Evolutionary conservation across 495 filamentous ascomycete genomes (phyloP).

Genomic region (Choiromyces venosus): DNA sequence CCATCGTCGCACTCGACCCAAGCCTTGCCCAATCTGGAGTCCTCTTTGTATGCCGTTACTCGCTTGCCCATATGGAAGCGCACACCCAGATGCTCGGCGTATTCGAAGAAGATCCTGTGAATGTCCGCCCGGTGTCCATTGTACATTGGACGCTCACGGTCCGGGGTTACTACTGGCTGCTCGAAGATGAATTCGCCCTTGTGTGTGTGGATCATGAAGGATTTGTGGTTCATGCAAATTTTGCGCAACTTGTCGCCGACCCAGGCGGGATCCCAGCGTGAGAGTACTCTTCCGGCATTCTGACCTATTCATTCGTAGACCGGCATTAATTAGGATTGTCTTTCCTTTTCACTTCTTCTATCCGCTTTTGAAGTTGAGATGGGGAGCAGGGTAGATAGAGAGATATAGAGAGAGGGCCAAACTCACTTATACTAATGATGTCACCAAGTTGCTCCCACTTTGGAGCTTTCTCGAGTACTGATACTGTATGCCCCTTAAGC

Average conservation of each 20-base stretch:
- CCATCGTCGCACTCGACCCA: constrained; percentile 50
- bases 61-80: constrained; percentile 52
- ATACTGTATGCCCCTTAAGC: constrained; percentile 60
- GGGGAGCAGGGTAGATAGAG: constrained; percentile 51
- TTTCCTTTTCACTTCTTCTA: neutral
- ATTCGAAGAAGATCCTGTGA: constrained; percentile 56
- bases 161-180: constrained; percentile 29
- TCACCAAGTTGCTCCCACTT: constrained; percentile 38
- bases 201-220: constrained; percentile 37
- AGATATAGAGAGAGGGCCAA: constrained; percentile 46
- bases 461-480: constrained; percentile 49
- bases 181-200: constrained; percentile 37
- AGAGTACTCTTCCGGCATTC: constrained; percentile 38
- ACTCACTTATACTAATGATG: constrained; percentile 40
- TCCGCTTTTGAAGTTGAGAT: constrained; percentile 46
- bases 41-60: constrained; percentile 59
- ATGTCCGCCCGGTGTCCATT: constrained; percentile 62
- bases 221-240: constrained; percentile 38
- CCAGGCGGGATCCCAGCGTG: constrained; percentile 34
- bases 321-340: neutral
- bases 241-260: constrained; percentile 29
- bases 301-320: constrained; percentile 23
- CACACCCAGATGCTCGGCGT: constrained; percentile 54
- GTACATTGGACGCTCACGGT: constrained; percentile 38
- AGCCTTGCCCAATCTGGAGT: constrained; percentile 50